Evolutionary conservation across 495 filamentous ascomycete species (phyloP).

Genomic region (Penicillium lagena): DNA sequence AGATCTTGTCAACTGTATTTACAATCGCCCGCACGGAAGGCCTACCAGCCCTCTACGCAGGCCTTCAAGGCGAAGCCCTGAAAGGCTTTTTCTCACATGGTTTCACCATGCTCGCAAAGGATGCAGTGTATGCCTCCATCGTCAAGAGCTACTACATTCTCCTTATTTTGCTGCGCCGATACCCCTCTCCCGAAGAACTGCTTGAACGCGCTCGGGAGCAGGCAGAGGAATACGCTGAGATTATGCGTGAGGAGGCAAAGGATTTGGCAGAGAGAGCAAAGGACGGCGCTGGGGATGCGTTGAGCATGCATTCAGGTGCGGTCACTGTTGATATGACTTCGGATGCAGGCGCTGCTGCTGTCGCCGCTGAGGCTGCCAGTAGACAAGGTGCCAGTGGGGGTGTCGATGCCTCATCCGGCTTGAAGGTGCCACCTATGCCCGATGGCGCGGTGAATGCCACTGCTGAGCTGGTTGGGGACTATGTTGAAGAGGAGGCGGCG

Average conservation of each 20-base stretch:
- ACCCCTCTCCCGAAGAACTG: slow-evolving; percentile 39
- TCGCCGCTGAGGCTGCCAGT: neutral
- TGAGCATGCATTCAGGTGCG: slow-evolving; percentile 20
- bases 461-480: slow-evolving; percentile 41
- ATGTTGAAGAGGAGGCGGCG: slow-evolving; percentile 38
- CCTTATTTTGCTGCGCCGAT: slow-evolving; percentile 29
- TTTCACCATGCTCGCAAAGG: slow-evolving; percentile 85
- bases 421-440: slow-evolving; percentile 10
- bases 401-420: slow-evolving; percentile 16
- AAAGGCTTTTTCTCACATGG: slow-evolving; percentile 86
- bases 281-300: slow-evolving; percentile 18
- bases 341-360: slow-evolving; percentile 4
- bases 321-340: slow-evolving; percentile 32
- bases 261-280: slow-evolving; percentile 28
- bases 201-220: slow-evolving; percentile 37
- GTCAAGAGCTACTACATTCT: slow-evolving; percentile 58
- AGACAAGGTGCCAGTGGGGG: slow-evolving; percentile 2
- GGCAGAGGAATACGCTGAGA: slow-evolving; percentile 37
- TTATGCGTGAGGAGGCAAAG: slow-evolving; percentile 36
- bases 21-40: slow-evolving; percentile 64
- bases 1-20: slow-evolving; percentile 56
- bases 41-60: slow-evolving; percentile 64
- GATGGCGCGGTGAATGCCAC: slow-evolving; percentile 34
- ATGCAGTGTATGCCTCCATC: slow-evolving; percentile 68
- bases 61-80: slow-evolving; percentile 67